Conservation (phyloP, 1,284 basidiomycete genomes). For the Ceratobasidium sp. region DNA sequence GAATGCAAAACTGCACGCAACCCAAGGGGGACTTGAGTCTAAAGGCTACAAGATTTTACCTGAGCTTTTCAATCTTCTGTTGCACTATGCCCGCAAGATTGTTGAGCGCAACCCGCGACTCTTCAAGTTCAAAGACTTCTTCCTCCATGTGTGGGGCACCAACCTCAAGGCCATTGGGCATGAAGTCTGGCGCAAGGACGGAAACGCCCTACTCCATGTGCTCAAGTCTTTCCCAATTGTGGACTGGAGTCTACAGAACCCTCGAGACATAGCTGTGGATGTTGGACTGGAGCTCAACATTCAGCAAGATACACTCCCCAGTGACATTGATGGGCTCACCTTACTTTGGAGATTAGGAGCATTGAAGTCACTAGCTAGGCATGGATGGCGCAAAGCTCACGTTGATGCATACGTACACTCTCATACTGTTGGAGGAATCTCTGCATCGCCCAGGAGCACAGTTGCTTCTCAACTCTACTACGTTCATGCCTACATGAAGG, state of each 20-base stretch:
- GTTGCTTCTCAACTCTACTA: not conserved
- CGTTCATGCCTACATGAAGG: constrained; percentile 35
- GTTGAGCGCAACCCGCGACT: not conserved
- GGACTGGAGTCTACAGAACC: constrained; percentile 37
- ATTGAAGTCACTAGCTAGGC: not conserved
- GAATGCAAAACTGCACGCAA: not conserved
- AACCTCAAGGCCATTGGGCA: constrained; percentile 28
- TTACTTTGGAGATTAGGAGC: constrained; percentile 13
- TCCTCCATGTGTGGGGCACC: constrained; percentile 13
- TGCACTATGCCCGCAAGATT: not conserved
- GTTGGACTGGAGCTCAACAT: constrained; percentile 24
- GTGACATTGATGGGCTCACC: not conserved
- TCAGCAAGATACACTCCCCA: not conserved
- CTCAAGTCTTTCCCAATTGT: constrained; percentile 26
- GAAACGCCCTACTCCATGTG: not conserved
- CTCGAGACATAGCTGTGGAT: constrained; percentile 24
- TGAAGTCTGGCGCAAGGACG: not conserved
- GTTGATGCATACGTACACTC: constrained; percentile 16
- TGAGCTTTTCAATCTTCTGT: not conserved
- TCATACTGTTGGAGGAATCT: constrained; percentile 21
- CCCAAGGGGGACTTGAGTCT: not conserved
- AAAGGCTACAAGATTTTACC: not conserved
- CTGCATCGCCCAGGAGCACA: not conserved
- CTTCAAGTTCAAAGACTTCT: constrained; percentile 2
- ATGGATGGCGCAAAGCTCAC: not conserved